A percentile compares a stretch with the other conserved stretches of the same genome.
Evolutionary conservation across 2,329 filamentous ascomycete species (phyloP).

Genomic region (Aspergillus thermomutatus): DNA sequence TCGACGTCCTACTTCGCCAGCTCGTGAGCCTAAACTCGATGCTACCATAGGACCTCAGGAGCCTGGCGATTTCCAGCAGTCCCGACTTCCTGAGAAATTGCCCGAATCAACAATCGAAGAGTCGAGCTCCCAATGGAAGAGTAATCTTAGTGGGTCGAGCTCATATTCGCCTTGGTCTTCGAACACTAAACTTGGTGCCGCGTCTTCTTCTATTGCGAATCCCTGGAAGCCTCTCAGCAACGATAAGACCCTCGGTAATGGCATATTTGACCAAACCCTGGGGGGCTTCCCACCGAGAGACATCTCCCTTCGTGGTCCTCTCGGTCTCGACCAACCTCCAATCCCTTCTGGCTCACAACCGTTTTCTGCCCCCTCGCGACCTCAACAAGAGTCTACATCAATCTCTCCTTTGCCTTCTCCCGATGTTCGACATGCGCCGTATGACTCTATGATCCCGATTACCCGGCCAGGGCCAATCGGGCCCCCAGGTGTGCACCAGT

Average conservation of each 20-base stretch:
- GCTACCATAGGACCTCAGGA: conserved; percentile 29
- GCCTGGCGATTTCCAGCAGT: conserved; percentile 16
- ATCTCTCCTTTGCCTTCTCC: conserved; percentile 38
- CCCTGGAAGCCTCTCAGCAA: conserved; percentile 58
- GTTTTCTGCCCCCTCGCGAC: conserved; percentile 28
- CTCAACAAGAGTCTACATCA: conserved; percentile 32
- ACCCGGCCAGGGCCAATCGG: conserved; percentile 46
- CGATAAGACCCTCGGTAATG: conserved; percentile 60
- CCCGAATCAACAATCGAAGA: conserved; percentile 31
- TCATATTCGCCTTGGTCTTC: conserved; percentile 39
- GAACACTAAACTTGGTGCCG: conserved; percentile 31
- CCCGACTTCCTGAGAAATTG: conserved; percentile 18
- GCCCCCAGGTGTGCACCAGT: conserved; percentile 39
- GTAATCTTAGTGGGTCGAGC: conserved; percentile 33
- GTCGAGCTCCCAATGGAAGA: conserved; percentile 35
- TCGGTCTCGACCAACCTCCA: conserved; percentile 38
- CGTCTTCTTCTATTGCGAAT: conserved; percentile 41
- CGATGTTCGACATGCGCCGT: conserved; percentile 35
- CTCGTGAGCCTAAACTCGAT: conserved; percentile 27
- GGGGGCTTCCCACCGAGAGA: conserved; percentile 48
- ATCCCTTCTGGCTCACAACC: conserved; percentile 32
- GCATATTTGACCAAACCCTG: conserved; percentile 57
- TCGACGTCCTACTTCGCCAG: conserved; percentile 31
- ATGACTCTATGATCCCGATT: conserved; percentile 40
- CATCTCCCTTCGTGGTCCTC: conserved; percentile 37